These are phyloP conservation scores for Trametes cingulata DNA, from an alignment of 768 basidiomycete species.

Conservation along the genomic window DNA sequence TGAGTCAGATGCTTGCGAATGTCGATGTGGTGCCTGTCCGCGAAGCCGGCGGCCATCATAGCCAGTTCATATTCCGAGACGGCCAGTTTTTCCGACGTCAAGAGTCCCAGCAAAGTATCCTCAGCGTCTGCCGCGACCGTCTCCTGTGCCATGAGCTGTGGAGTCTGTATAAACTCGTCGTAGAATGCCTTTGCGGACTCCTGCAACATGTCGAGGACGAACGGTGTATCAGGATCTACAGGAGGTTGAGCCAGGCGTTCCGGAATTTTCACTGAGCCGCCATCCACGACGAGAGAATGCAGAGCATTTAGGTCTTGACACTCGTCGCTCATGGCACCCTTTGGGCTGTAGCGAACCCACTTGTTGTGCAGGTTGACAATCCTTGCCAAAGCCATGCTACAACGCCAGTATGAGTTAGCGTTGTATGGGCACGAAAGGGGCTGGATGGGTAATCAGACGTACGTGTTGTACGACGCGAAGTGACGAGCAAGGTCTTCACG, in stretches of 20 bases:
- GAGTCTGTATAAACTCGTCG: conserved; percentile 39
- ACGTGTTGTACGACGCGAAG: conserved; percentile 68
- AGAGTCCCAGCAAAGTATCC: conserved; percentile 44
- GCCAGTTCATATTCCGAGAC: conserved; percentile 65
- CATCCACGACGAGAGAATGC: conserved; percentile 71
- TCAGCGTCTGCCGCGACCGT: conserved; percentile 41
- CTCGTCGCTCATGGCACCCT: conserved; percentile 60
- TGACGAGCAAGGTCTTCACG: conserved; percentile 62
- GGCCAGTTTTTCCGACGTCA: conserved; percentile 52
- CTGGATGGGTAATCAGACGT: conserved; percentile 18
- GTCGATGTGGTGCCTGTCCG: conserved; percentile 46
- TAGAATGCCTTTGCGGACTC: conserved; percentile 49
- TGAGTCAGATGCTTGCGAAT: conserved; percentile 48
- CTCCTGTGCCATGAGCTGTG: conserved; percentile 9
- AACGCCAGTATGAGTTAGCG: not conserved
- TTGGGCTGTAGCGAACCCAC: conserved; percentile 56
- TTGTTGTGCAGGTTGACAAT: conserved; percentile 58
- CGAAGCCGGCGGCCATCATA: conserved; percentile 48
- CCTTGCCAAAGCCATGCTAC: conserved; percentile 56
- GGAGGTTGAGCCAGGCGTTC: conserved; percentile 50
- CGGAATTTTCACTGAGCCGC: conserved; percentile 59
- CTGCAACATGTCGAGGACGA: conserved; percentile 55
- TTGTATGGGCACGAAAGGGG: not conserved
- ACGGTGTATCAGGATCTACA: conserved; percentile 46
- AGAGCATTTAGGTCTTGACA: conserved; percentile 73